Percentiles rank a stretch among this genome's conserved stretches.
Evolutionary conservation across 352 stramenopile species (phyloP).

Genomic region (Globisporangium abappressorium): DNA sequence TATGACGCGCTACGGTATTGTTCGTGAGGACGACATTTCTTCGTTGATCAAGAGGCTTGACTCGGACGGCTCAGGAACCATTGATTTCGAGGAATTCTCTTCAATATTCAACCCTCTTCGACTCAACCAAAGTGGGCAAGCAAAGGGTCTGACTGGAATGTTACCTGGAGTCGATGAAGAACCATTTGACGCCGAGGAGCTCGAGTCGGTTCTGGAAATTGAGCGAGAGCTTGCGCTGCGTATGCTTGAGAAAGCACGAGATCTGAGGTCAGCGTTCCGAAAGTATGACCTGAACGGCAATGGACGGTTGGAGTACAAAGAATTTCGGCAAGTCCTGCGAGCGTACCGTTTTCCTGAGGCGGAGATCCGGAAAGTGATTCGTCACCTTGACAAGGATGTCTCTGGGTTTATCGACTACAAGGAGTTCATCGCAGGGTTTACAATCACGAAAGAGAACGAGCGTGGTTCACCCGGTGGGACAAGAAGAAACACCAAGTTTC

Average conservation of each 20-base stretch:
- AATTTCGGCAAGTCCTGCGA: conserved; percentile 66
- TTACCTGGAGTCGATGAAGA: conserved; percentile 25
- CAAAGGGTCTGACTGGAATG: conserved; percentile 4
- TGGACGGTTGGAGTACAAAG: conserved; percentile 61
- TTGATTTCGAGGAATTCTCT: conserved; percentile 57
- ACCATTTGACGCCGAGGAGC: conserved; percentile 36
- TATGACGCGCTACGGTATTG: conserved; percentile 75
- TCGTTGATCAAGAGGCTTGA: conserved; percentile 46
- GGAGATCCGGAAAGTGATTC: conserved; percentile 73
- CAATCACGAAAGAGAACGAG: conserved; percentile 24
- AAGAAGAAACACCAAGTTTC: conserved; percentile 21
- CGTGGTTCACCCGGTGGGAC: conserved; percentile 12
- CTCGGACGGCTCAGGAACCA: conserved; percentile 40
- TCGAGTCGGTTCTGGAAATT: conserved; percentile 62
- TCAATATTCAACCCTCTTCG: conserved; percentile 55
- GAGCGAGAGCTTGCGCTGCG: conserved; percentile 54
- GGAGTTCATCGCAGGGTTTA: conserved; percentile 57
- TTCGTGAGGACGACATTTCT: conserved; percentile 49
- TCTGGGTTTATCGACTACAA: conserved; percentile 76
- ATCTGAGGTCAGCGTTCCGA: conserved; percentile 53
- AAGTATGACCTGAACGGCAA: conserved; percentile 74
- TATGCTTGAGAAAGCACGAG: conserved; percentile 52
- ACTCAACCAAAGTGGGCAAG: conserved; percentile 15
- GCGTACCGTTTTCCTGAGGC: conserved; percentile 53
- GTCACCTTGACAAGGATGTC: conserved; percentile 58